Conservation (phyloP, 768 basidiomycete species). For the Leccinum truebloodii region DNA sequence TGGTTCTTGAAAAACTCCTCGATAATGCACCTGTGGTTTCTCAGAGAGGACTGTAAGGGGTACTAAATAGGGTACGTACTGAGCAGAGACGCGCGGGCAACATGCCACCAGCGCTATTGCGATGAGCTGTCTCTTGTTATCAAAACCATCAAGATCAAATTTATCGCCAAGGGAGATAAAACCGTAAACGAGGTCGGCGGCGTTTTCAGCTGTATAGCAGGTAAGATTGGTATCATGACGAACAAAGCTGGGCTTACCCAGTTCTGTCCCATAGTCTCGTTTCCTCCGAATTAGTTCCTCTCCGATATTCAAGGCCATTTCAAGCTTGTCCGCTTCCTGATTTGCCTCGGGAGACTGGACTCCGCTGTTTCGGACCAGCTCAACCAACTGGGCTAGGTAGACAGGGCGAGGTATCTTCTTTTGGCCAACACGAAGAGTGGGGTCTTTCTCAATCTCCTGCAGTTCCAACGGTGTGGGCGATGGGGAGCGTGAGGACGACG, state of each 20-base stretch:
- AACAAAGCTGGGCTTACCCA: constrained; percentile 50
- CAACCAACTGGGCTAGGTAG: constrained; percentile 83
- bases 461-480: constrained; percentile 85
- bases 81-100: constrained; percentile 74
- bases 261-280: constrained; percentile 80
- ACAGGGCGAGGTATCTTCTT: constrained; percentile 82
- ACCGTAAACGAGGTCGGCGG: constrained; percentile 74
- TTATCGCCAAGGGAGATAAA: constrained; percentile 78
- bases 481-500: constrained; percentile 62
- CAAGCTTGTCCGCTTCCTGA: constrained; percentile 72
- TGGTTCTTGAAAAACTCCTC: constrained; percentile 95
- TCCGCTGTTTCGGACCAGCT: constrained; percentile 66
- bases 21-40: constrained; percentile 61
- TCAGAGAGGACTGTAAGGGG: constrained; percentile 2
- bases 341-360: constrained; percentile 53
- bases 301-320: constrained; percentile 77
- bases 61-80: constrained; percentile 52
- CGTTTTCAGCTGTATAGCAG: constrained; percentile 76
- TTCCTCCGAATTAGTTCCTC: constrained; percentile 87
- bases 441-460: constrained; percentile 83
- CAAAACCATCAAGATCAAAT: constrained; percentile 81
- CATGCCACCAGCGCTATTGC: constrained; percentile 80
- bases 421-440: constrained; percentile 67
- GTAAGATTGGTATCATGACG: constrained; percentile 5
- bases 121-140: constrained; percentile 71